Conservation (phyloP, 768 basidiomycete genomes). For the Leccinum arenicola region DNA sequence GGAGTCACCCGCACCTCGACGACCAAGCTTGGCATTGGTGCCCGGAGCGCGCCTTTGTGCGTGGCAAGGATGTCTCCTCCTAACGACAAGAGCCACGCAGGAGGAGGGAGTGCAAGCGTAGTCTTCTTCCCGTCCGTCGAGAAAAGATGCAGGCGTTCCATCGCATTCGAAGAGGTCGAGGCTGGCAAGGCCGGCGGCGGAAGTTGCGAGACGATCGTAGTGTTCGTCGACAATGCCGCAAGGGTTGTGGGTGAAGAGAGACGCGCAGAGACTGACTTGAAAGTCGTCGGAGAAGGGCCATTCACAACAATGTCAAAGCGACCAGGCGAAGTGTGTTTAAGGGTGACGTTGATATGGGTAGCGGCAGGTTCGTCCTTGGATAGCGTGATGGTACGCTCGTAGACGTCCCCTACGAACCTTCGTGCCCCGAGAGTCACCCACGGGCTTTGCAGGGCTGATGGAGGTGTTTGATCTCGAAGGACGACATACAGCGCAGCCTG, state of each 20-base stretch:
- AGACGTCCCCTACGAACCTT: constrained; percentile 74
- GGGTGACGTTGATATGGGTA: constrained; percentile 36
- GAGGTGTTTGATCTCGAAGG: constrained; percentile 54
- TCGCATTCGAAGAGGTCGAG: constrained; percentile 51
- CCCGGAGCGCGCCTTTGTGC: constrained; percentile 64
- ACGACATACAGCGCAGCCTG: constrained; percentile 77
- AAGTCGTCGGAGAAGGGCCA: constrained; percentile 30
- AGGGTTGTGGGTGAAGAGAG: constrained; percentile 56
- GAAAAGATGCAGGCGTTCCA: constrained; percentile 80
- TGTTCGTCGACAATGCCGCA: constrained; percentile 43
- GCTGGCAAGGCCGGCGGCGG: constrained; percentile 52
- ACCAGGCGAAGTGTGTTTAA: constrained; percentile 41
- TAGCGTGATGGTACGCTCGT: constrained; percentile 60
- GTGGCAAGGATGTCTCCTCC: constrained; percentile 56
- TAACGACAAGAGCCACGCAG: constrained; percentile 66
- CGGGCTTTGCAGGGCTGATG: constrained; percentile 42
- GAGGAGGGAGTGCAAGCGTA: constrained; percentile 63
- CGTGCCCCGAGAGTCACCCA: constrained; percentile 72
- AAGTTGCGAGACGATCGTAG: constrained; percentile 75
- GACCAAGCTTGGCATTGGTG: constrained; percentile 92
- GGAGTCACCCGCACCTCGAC: constrained; percentile 80
- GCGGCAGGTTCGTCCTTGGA: constrained; percentile 51
- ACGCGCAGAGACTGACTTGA: constrained; percentile 53
- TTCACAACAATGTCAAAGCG: constrained; percentile 54
- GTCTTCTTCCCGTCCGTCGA: constrained; percentile 54